Percentiles rank a stretch among this genome's conserved stretches.
These are phyloP conservation scores for Isabelozyma gotoi DNA, from an alignment of 805 yeast genomes.

Conservation along the genomic window DNA sequence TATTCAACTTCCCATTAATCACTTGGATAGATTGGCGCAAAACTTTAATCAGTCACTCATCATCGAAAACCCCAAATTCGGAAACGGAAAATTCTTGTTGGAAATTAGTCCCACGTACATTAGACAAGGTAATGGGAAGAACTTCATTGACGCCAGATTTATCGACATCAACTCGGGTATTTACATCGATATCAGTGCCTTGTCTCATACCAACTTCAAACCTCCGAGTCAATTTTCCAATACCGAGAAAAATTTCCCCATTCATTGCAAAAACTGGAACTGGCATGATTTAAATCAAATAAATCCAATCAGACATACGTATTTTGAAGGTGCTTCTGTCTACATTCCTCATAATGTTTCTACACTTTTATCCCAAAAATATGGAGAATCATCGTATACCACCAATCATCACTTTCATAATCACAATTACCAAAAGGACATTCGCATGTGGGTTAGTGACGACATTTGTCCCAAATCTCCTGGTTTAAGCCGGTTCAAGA, in stretches of 20 bases:
- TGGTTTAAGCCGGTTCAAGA: conserved; percentile 10
- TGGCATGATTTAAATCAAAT: conserved; percentile 38
- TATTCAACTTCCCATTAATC: conserved; percentile 25
- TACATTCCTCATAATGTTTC: conserved; percentile 35
- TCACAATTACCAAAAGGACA: conserved; percentile 42
- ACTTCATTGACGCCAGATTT: conserved; percentile 37
- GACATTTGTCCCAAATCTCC: conserved; percentile 34
- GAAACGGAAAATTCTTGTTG: conserved; percentile 24
- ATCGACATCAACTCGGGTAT: conserved; percentile 39
- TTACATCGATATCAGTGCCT: conserved; percentile 45
- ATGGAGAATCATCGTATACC: conserved; percentile 29
- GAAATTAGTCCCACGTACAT: conserved; percentile 26
- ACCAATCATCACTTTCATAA: conserved; percentile 21
- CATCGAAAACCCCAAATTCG: conserved; percentile 29
- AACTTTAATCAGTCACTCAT: conserved; percentile 22
- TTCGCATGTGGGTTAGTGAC: conserved; percentile 49
- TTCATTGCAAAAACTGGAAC: conserved; percentile 40
- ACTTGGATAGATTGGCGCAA: conserved; percentile 22
- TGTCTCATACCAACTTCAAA: conserved; percentile 24
- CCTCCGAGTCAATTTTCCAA: conserved; percentile 13
- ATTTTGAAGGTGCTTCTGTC: conserved; percentile 35
- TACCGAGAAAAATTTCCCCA: conserved; percentile 11
- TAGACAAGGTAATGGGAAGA: conserved; percentile 43
- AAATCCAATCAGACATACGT: conserved; percentile 34
- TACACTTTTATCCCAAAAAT: conserved; percentile 28